Conservation (phyloP, 768 basidiomycete genomes). For the Auriscalpium vulgare region DNA sequence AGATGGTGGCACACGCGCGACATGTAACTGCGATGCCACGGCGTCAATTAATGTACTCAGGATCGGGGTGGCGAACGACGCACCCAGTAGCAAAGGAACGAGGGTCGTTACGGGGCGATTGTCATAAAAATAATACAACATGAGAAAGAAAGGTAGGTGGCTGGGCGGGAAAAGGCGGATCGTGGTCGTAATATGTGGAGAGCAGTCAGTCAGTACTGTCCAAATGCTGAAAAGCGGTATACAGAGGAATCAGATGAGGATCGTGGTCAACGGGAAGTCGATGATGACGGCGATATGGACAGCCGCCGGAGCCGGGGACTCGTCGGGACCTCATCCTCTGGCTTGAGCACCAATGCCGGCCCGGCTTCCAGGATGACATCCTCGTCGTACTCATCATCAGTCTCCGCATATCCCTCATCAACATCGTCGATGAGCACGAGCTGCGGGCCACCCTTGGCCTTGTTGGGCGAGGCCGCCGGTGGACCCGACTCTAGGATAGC, state of each 20-base stretch:
- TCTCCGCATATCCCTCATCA: constrained; percentile 21
- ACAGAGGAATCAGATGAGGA: neutral
- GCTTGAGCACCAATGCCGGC: constrained; percentile 46
- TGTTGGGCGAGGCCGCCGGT: constrained; percentile 28
- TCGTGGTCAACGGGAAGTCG: no score
- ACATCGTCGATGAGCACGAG: constrained; percentile 26
- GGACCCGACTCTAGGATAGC: constrained; percentile 52
- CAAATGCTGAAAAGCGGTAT: neutral
- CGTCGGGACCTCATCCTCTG: constrained; percentile 3
- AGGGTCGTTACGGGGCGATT: no score
- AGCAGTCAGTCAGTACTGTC: no score
- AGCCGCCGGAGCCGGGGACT: neutral
- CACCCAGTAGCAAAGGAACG: no score
- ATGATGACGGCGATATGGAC: neutral
- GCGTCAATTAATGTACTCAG: no score
- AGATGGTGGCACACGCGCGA: no score
- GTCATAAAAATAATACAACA: no score
- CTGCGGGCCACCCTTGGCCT: constrained; percentile 28
- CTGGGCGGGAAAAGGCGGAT: no score
- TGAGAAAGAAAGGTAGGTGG: no score
- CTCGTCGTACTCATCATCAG: constrained; percentile 45
- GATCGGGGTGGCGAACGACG: no score
- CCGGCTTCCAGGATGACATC: constrained; percentile 74
- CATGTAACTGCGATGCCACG: no score
- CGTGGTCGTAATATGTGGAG: no score